phyloP scores from a whole-genome alignment of 176 grass and related monocot genomes.

The Oryza glaberrima region DNA sequence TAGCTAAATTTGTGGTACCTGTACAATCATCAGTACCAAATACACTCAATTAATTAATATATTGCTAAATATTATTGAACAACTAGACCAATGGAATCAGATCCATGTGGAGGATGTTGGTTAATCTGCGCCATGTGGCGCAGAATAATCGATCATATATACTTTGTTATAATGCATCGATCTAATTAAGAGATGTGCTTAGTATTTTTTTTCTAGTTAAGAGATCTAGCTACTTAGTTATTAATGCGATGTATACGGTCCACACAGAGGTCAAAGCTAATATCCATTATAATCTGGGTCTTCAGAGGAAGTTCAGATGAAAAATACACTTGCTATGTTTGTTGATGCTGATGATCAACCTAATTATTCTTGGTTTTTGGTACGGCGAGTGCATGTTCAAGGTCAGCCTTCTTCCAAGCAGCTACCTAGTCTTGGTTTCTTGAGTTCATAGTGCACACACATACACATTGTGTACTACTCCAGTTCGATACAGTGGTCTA shows the following conservation, averaged over 20 bases:
- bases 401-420: conserved; percentile 29
- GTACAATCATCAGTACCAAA: conserved; percentile 25
- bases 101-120: conserved; percentile 13
- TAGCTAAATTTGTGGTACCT: background rate
- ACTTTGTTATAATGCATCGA: background rate
- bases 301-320: conserved; percentile 34
- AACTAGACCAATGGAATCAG: conserved; percentile 7
- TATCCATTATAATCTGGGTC: conserved; percentile 28
- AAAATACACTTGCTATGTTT: background rate
- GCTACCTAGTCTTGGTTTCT: conserved; percentile 40
- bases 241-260: background rate
- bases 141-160: background rate
- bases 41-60: conserved; percentile 20
- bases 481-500: background rate
- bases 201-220: too few relatives aligned
- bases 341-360: conserved; percentile 1
- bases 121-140: conserved; percentile 1
- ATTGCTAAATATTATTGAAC: background rate
- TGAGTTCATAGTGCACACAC: conserved; percentile 41
- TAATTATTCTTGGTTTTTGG: conserved; percentile 25
- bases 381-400: conserved; percentile 22
- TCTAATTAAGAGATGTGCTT: background rate
- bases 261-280: conserved; percentile 30
- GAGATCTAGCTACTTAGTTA: background rate
- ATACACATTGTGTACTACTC: conserved; percentile 27